Percentiles rank a stretch among this genome's conserved stretches.
These are phyloP conservation scores for Tulasnella sp. DNA, from an alignment of 768 basidiomycete genomes.

Conservation along the genomic window DNA sequence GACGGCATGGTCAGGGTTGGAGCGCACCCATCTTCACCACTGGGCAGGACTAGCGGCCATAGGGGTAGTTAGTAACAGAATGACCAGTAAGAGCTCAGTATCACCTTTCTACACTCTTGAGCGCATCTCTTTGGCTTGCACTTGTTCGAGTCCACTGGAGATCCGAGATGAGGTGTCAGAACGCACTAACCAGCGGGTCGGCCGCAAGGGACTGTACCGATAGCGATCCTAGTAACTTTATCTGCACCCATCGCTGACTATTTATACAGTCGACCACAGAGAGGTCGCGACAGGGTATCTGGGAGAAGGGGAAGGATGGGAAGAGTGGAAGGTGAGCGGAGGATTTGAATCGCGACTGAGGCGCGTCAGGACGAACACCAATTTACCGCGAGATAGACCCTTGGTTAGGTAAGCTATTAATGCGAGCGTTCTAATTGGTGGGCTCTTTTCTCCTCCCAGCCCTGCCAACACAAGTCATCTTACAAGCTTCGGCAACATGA, in stretches of 20 bases:
- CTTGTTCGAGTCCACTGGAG: conserved; percentile 67
- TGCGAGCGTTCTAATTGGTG: not conserved
- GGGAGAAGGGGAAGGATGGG: not conserved
- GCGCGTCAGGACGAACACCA: not conserved
- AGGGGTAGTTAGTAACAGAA: not conserved
- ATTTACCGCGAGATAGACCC: conserved; percentile 1
- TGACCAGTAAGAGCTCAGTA: not conserved
- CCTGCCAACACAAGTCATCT: not conserved
- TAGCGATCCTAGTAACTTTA: conserved; percentile 97
- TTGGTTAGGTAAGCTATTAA: not conserved
- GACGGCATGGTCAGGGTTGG: not conserved
- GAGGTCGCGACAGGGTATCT: conserved; percentile 47
- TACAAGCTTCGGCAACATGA: not conserved
- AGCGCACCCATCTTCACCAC: conserved; percentile 91
- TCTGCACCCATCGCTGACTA: conserved; percentile 45
- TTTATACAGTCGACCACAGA: conserved; percentile 85
- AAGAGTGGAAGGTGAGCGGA: not conserved
- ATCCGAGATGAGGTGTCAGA: not conserved
- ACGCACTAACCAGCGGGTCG: not conserved
- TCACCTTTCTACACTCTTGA: conserved; percentile 96
- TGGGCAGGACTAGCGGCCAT: conserved; percentile 66
- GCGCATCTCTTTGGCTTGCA: conserved; percentile 97
- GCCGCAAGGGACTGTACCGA: conserved; percentile 36
- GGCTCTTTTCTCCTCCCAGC: not conserved
- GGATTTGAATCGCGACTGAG: conserved; percentile 3